These are phyloP conservation scores for Tetracentron sinense DNA, from an alignment of 164 flowering plant genomes.

Conservation along the genomic window DNA sequence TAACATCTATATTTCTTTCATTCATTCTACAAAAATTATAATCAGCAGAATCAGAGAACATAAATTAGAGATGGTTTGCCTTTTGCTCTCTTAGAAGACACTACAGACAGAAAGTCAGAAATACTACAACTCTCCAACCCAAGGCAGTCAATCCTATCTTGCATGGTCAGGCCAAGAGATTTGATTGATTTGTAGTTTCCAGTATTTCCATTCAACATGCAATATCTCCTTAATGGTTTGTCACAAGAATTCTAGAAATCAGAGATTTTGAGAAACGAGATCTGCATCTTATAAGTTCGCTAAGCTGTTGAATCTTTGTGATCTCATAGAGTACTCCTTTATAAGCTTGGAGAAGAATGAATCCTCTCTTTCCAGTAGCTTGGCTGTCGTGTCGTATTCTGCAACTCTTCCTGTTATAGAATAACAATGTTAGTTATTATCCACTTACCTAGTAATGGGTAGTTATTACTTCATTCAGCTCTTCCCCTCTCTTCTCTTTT, in stretches of 20 bases:
- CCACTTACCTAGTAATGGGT: not conserved
- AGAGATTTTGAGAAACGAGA: not conserved
- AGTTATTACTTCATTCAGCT: not conserved
- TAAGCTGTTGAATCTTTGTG: conserved; percentile 54
- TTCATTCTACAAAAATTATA: too few species aligned
- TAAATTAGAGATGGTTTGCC: not conserved
- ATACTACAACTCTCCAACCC: not conserved
- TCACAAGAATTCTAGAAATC: not conserved
- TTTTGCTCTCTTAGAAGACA: not conserved
- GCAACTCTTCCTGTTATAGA: conserved; percentile 66
- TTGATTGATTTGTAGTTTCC: not conserved
- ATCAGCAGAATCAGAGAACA: not conserved
- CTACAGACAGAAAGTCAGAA: not conserved
- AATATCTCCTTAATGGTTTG: too few species aligned
- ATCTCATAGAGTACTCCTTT: conserved; percentile 84
- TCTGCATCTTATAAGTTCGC: conserved; percentile 15
- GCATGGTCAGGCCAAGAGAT: not conserved
- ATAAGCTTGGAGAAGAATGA: conserved; percentile 87
- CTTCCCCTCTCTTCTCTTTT: not conserved
- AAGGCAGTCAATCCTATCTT: not conserved
- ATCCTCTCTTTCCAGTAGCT: conserved; percentile 64
- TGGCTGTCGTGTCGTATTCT: conserved; percentile 75
- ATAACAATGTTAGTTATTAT: not conserved
- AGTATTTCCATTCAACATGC: not conserved
- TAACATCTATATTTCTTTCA: not conserved